Conservation (phyloP, 2,329 filamentous ascomycete genomes). For the Fusarium odoratissimum region DNA sequence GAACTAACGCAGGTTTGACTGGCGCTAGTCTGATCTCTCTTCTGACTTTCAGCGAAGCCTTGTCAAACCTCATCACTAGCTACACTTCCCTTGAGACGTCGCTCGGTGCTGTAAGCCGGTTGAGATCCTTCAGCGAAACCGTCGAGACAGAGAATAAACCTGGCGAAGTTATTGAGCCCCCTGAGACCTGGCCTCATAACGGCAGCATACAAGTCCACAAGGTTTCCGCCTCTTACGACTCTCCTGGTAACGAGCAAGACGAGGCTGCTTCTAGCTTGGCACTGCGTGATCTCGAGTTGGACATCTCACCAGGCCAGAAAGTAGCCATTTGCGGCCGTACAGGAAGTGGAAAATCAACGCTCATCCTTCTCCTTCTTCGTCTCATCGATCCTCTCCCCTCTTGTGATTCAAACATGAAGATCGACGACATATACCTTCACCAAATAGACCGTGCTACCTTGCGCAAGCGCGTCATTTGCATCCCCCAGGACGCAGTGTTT, state of each 20-base stretch:
- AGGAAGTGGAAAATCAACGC: constrained; percentile 58
- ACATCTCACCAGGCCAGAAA: constrained; percentile 48
- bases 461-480: constrained; percentile 60
- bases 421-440: constrained; percentile 56
- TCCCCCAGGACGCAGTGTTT: constrained; percentile 67
- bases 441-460: constrained; percentile 55
- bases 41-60: constrained; percentile 47
- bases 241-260: not conserved
- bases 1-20: constrained; percentile 51
- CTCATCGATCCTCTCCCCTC: constrained; percentile 54
- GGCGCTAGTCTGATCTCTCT: constrained; percentile 55
- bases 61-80: constrained; percentile 33
- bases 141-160: constrained; percentile 41
- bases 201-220: constrained; percentile 47
- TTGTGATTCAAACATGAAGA: constrained; percentile 48
- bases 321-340: constrained; percentile 53
- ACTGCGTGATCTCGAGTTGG: constrained; percentile 44
- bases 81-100: constrained; percentile 44
- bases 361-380: constrained; percentile 54
- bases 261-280: constrained; percentile 32
- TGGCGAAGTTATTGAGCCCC: constrained; percentile 32
- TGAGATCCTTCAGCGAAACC: constrained; percentile 42
- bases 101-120: constrained; percentile 33
- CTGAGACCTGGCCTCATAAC: constrained; percentile 47
- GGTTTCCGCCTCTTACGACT: constrained; percentile 51